Base-by-base conservation (phyloP, 208 protist genomes). In the Leishmania amazonensis region DNA sequence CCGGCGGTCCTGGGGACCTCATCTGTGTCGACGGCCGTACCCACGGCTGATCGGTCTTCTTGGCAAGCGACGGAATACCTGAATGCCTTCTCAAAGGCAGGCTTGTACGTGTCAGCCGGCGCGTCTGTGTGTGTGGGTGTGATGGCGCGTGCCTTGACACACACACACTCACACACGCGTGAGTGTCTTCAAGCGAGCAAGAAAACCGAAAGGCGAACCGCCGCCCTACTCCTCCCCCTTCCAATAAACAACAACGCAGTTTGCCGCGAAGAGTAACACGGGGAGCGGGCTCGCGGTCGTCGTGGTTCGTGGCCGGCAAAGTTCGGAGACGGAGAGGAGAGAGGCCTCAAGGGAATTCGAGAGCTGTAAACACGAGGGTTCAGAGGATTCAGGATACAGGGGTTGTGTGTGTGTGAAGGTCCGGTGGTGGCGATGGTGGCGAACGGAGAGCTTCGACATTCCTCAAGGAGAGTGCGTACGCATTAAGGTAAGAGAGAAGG, bases 161-260 rank as follows among this genome's bases (percentile, higher is more conserved):
- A 8, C 9, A 8, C 31, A 35, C 31, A 35, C 31, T 35, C 31
- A 49, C 45, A 11, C 9, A 8, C 19, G 0, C 38, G 64, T 70
- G 35, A 21, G 35, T 70, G 53, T 65, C 64, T 47, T 19, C 76
- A 75, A 49, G 38, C 45, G 8, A 49, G 11, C 45, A 83, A 54
- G 17, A 58, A 77, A 72, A 83, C n/a, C 74, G 79, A 47, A 68
- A 28, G 17, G 21, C 58, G 58, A 15, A 35, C 28, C 28, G 58
- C 58, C 9, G 11, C 24, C 9, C 15, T 13, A 31, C 28, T 67
- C 45, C 49, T 49, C 51, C 51, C 15, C 49, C 15, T 0, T 4
- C 51, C 13, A 54, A 54, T 67, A 28, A 31, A 28, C 58, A 35
- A 17, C 58, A 28, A 31, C 51, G 51, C 51, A 13, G 51, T 13